Base-by-base conservation (phyloP, 2,329 filamentous ascomycete species). In the Penicillium sp. region DNA sequence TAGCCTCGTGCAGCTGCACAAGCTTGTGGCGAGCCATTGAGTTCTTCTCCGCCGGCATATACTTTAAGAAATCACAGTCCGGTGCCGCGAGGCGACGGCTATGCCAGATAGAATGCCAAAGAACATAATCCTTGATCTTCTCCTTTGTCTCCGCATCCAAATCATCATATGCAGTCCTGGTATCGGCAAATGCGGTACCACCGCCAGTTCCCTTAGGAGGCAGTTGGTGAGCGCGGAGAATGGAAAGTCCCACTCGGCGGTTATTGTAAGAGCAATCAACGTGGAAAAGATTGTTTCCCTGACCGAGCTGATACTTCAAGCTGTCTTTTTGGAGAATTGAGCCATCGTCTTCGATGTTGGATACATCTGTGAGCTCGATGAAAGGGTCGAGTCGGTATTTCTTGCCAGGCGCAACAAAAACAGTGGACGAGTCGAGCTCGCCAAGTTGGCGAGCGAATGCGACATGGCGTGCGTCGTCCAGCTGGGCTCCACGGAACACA, bases 71-170 rank as follows among this genome's bases (percentile, higher is more conserved):
- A 22, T 51, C 26, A 14, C 19, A 48, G 5, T 54, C 44, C 7
- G 52, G 52, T 16, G 26, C 44, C 1, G 52, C 52, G 4, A 42
- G 31, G n/a, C 45, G 45, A 10, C 44, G 44, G n/a, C 43, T 48
- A n/a, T 54, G 52, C 33, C 44, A 48, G 16, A 54, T 27, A 14
- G 52, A 54, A 24, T 54, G 52, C 49, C 49, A 51, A 14, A 51
- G 22, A 4, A 42, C 35, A 42, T 51, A 43, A 22, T 39, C 35
- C 5, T 51, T 51, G 9, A 51, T 51, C 11, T 43, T 43, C 16
- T 51, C 35, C 11, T 51, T 51, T 0, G 49, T 51, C 33, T 51
- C 37, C 4, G 11, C 33, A 13, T 51, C 49, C 7, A 49, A 9
- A 4, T 49, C 46, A 19, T 49, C 46, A n/a, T 49, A 49, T 33